Conservation (phyloP, 108 stramenopile species). For the Nitzschia palea region DNA sequence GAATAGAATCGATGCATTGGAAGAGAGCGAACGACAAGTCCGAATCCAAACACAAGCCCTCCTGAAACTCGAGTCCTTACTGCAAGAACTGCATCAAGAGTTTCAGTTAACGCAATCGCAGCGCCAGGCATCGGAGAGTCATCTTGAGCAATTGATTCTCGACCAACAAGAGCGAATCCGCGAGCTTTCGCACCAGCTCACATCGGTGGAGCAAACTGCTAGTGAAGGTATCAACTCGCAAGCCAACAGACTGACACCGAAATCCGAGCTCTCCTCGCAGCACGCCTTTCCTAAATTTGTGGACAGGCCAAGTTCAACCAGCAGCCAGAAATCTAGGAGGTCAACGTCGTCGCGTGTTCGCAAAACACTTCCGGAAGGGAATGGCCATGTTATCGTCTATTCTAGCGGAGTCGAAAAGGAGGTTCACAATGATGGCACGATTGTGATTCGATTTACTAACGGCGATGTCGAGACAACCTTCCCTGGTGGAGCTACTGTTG, state of each 20-base stretch:
- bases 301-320: neutral
- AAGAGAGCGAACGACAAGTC: neutral
- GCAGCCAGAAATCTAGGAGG: neutral
- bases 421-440: conserved; percentile 53
- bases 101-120: conserved; percentile 7
- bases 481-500: conserved; percentile 15
- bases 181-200: conserved; percentile 17
- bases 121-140: conserved; percentile 8
- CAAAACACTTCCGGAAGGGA: conserved; percentile 11
- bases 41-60: conserved; percentile 6
- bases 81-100: conserved; percentile 30
- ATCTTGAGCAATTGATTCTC: conserved; percentile 18
- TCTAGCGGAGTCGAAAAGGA: conserved; percentile 70
- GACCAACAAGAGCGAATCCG: conserved; percentile 30
- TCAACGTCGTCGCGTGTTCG: conserved; percentile 25
- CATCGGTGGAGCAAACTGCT: conserved; percentile 9
- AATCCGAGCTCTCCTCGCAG: neutral
- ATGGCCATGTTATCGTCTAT: conserved; percentile 38
- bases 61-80: conserved; percentile 16
- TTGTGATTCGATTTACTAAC: conserved; percentile 64
- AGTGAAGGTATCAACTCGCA: neutral
- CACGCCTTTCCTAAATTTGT: conserved; percentile 1
- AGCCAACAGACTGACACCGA: neutral
- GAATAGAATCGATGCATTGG: neutral
- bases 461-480: conserved; percentile 72